Evolutionary conservation across 441 rosid genomes (phyloP).

Genomic region (Cnidoscolus chayamansa): DNA sequence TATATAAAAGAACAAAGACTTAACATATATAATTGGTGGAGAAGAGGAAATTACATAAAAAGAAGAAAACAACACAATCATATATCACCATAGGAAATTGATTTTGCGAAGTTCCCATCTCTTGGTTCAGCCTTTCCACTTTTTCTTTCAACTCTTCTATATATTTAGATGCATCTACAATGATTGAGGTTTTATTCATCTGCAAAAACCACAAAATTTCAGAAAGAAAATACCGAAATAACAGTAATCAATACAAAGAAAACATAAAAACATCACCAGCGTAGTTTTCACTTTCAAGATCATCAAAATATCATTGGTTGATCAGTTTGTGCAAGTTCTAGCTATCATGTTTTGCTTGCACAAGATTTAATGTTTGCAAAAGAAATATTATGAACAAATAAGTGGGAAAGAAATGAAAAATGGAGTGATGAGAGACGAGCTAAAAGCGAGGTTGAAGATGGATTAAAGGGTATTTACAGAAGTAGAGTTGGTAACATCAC

Average conservation of each 20-base stretch:
- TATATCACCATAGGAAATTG: constrained; percentile 49
- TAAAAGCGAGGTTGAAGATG: neutral
- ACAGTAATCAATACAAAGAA: neutral
- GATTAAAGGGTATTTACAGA: constrained; percentile 34
- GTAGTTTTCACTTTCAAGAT: neutral
- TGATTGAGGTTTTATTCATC: constrained; percentile 63
- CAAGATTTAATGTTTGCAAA: too few species aligned
- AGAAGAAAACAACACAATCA: neutral
- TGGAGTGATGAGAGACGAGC: too few species aligned
- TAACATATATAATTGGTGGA: neutral
- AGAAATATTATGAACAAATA: too few species aligned
- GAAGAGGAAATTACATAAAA: neutral
- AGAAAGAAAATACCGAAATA: neutral
- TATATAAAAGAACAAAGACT: neutral
- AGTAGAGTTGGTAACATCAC: constrained; percentile 47
- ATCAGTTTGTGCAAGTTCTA: too few species aligned
- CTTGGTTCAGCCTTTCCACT: constrained; percentile 63
- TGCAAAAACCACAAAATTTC: constrained; percentile 19
- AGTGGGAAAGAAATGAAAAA: too few species aligned
- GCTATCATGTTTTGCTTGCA: too few species aligned
- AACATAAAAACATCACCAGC: neutral
- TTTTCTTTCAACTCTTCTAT: constrained; percentile 67
- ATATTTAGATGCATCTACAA: constrained; percentile 73
- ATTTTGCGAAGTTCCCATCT: constrained; percentile 42
- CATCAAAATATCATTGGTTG: neutral